phyloP scores from a whole-genome alignment of 169 alveolate species.

The Eimeria acervulina region DNA sequence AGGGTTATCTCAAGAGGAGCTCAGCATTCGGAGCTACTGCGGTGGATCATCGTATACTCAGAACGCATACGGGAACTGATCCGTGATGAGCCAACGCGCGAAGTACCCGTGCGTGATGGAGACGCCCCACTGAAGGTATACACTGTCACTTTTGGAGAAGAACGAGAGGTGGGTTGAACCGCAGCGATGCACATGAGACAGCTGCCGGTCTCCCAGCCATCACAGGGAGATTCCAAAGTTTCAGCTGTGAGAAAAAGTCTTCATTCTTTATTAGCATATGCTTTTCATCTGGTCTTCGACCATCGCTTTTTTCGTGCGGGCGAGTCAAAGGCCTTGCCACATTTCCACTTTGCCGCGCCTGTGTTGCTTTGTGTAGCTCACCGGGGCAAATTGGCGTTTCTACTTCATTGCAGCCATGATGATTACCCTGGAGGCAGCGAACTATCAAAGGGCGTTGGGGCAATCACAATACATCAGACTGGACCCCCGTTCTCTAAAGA shows the following conservation, averaged over 20 bases:
- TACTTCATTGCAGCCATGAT: slow-evolving; percentile 74
- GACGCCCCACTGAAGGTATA: slow-evolving; percentile 54
- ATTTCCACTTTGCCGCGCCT: not conserved
- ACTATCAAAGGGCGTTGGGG: slow-evolving; percentile 64
- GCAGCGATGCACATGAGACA: not conserved
- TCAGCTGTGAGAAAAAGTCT: not conserved
- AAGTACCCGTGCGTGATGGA: slow-evolving; percentile 54
- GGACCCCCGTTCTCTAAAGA: slow-evolving; percentile 67
- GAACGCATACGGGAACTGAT: slow-evolving; percentile 45
- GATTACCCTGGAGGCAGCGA: slow-evolving; percentile 75
- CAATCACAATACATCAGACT: slow-evolving; percentile 55
- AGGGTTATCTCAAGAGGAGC: slow-evolving; percentile 44
- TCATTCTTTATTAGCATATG: not conserved
- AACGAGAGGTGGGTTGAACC: slow-evolving; percentile 22
- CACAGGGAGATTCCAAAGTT: not conserved
- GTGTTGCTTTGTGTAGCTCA: not conserved
- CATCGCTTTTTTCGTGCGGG: not conserved
- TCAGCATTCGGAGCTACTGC: slow-evolving; percentile 59
- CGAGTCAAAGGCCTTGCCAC: not conserved
- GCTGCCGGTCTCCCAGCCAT: not conserved
- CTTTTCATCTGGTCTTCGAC: not conserved
- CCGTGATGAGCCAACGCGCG: slow-evolving; percentile 70
- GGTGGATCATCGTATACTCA: slow-evolving; percentile 70
- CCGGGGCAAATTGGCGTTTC: slow-evolving; percentile 67
- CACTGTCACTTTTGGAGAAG: slow-evolving; percentile 68